phyloP scores from a whole-genome alignment of 352 stramenopile genomes.

The Phytophthora pseudosyringae region DNA sequence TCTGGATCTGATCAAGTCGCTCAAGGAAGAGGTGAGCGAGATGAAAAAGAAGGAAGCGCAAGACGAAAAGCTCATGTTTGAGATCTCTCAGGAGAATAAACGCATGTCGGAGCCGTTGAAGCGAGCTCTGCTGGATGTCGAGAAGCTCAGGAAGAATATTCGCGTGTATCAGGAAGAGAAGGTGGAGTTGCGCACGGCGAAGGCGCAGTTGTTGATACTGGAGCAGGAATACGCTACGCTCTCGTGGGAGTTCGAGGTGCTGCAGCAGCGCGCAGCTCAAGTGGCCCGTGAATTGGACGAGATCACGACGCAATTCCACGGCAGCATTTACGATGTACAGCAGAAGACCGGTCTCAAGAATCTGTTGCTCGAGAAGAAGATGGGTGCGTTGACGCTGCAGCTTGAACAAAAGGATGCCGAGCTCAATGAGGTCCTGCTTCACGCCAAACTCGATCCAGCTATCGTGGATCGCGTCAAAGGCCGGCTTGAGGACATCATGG shows the following conservation, averaged over 20 bases:
- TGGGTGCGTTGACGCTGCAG: constrained; percentile 80
- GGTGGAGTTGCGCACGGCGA: constrained; percentile 64
- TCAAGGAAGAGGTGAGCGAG: constrained; percentile 95
- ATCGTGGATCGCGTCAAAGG: constrained; percentile 86
- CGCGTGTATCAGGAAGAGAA: constrained; percentile 76
- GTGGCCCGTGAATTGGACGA: constrained; percentile 90
- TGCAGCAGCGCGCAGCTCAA: constrained; percentile 88
- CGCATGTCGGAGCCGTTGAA: constrained; percentile 95
- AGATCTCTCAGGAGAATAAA: constrained; percentile 96
- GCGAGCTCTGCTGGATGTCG: constrained; percentile 82
- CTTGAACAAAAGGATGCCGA: constrained; percentile 93
- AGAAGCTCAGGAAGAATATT: constrained; percentile 72
- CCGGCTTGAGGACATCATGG: constrained; percentile 91
- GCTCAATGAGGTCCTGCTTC: constrained; percentile 91
- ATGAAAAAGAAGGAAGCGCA: constrained; percentile 95
- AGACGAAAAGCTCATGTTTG: constrained; percentile 95
- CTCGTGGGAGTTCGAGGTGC: constrained; percentile 94
- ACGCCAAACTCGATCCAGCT: constrained; percentile 90
- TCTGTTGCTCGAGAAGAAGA: constrained; percentile 95
- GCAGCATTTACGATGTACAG: constrained; percentile 92
- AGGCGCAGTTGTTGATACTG: constrained; percentile 82
- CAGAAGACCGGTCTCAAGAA: constrained; percentile 95
- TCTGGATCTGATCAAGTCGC: constrained; percentile 95
- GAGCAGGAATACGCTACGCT: constrained; percentile 91
- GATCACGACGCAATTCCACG: constrained; percentile 90